Conservation (phyloP, 352 stramenopile genomes). For the Phytophthora europaea region DNA sequence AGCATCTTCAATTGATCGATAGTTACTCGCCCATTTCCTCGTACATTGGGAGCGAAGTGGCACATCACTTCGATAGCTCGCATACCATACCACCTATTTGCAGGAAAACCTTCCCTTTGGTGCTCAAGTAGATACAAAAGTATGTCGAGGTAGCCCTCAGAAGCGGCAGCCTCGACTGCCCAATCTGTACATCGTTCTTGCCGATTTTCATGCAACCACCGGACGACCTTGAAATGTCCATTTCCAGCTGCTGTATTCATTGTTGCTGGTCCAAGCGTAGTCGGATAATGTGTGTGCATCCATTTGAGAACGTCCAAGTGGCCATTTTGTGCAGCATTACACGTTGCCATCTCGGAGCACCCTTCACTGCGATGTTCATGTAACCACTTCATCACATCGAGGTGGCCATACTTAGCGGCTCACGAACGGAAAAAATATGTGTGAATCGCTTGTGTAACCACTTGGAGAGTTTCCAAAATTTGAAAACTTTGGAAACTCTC, state of each 20-base stretch:
- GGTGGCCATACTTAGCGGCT: neutral
- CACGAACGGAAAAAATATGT: too few species aligned
- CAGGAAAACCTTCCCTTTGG: neutral
- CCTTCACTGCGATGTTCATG: neutral
- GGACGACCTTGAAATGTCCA: neutral
- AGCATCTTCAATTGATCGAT: neutral
- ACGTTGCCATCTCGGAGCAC: neutral
- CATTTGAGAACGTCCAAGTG: neutral
- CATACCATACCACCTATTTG: neutral
- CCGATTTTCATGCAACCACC: neutral
- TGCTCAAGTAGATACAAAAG: slow-evolving; percentile 1
- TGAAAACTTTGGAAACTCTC: too few species aligned
- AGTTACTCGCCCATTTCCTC: neutral
- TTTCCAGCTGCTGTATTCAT: neutral
- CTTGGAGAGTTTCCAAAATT: neutral
- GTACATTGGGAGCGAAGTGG: neutral
- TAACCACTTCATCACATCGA: neutral
- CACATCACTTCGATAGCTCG: neutral
- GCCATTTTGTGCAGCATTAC: neutral
- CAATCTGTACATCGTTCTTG: neutral
- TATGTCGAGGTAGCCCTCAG: neutral
- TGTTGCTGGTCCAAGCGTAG: neutral
- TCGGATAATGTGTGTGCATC: neutral
- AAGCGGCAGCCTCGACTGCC: neutral
- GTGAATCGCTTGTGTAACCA: neutral